Evolutionary conservation across 2,329 filamentous ascomycete species (phyloP).

Genomic region (Teratosphaeria viscida): DNA sequence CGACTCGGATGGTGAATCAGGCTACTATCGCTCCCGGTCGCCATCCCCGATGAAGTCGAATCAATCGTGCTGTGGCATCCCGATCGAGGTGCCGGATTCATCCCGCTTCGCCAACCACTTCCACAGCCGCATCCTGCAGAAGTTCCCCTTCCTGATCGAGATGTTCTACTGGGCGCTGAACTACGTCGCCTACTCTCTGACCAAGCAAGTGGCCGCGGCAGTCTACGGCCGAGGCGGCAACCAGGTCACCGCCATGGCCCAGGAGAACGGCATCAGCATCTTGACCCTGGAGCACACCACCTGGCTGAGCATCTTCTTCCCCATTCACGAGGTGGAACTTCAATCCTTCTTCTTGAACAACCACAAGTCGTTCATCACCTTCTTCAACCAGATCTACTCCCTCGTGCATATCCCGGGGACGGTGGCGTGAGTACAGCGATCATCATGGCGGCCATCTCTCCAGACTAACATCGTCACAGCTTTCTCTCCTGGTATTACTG

Average conservation of each 20-base stretch:
- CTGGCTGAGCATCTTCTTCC: constrained; percentile 42
- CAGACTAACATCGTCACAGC: constrained; percentile 24
- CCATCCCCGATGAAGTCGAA: constrained; percentile 1
- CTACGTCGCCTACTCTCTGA: constrained; percentile 53
- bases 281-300: constrained; percentile 45
- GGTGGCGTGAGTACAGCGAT: constrained; percentile 37
- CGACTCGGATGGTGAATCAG: neutral
- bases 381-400: constrained; percentile 50
- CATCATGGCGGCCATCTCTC: neutral
- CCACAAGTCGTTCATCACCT: constrained; percentile 43
- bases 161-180: constrained; percentile 67
- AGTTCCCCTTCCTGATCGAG: constrained; percentile 59
- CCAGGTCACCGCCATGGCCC: constrained; percentile 45
- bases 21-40: neutral
- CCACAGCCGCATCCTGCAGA: constrained; percentile 54
- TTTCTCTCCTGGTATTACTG: constrained; percentile 57
- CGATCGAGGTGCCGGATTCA: constrained; percentile 2
- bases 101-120: constrained; percentile 47
- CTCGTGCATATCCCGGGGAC: constrained; percentile 52
- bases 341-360: constrained; percentile 48
- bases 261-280: constrained; percentile 46
- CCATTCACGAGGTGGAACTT: constrained; percentile 41
- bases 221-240: constrained; percentile 28
- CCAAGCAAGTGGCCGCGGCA: constrained; percentile 24
- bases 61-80: neutral